These are phyloP conservation scores for Papiliotrema laurentii DNA, from an alignment of 1,284 basidiomycete genomes.

Conservation along the genomic window DNA sequence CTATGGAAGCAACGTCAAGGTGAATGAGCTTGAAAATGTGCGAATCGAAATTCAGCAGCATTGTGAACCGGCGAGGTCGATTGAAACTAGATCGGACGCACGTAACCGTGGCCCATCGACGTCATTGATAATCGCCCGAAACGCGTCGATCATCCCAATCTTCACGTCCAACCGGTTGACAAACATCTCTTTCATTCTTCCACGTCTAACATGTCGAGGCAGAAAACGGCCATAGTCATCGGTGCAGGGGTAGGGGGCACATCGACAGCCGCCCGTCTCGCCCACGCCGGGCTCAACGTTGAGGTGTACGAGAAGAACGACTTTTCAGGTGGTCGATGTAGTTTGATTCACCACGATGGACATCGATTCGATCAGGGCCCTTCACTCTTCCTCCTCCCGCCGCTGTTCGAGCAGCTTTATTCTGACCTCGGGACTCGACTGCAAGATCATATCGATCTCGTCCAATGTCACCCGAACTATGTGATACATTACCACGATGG, in stretches of 20 bases:
- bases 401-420: conserved; percentile 52
- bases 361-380: conserved; percentile 51
- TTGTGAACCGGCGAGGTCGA: too few relatives aligned
- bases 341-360: conserved; percentile 51
- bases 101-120: too few relatives aligned
- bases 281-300: conserved; percentile 50
- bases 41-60: too few relatives aligned
- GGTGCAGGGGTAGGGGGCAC: conserved; percentile 53
- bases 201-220: too few relatives aligned
- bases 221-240: not conserved
- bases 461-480: conserved; percentile 51
- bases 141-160: too few relatives aligned
- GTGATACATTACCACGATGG: conserved; percentile 51
- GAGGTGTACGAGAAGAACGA: conserved; percentile 51
- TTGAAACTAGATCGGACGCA: too few relatives aligned
- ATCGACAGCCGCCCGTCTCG: conserved; percentile 50
- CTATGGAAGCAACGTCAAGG: too few relatives aligned
- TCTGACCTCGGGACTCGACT: conserved; percentile 50
- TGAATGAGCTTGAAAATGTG: too few relatives aligned
- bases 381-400: conserved; percentile 52
- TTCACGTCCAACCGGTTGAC: too few relatives aligned
- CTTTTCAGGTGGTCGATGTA: conserved; percentile 53
- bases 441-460: conserved; percentile 48
- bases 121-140: too few relatives aligned
- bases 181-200: too few relatives aligned